Base-by-base conservation (phyloP, 306 rosid species). In the Quercus berberidifolia region DNA sequence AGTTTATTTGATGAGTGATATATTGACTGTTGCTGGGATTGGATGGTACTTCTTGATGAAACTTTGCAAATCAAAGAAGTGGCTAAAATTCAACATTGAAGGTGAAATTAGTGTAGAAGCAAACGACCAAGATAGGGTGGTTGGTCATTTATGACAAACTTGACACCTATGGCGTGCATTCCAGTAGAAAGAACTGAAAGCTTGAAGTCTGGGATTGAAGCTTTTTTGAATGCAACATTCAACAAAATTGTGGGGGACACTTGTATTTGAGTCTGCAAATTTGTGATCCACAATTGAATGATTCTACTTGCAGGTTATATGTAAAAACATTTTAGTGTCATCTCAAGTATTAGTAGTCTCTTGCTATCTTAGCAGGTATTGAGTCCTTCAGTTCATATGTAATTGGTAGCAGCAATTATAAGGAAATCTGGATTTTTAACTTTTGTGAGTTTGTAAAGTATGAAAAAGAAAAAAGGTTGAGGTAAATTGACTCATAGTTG, bases 21-120 rank as follows among this genome's bases (percentile, higher is more conserved):
- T 85, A 6, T 86, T 92, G 83, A 87, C 90, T 1, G 49, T 70
- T 1, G 72, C 58, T 25, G 94, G 92, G 69, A 74, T 88, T 52
- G 74, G 70, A 1, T 85, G 79, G 71, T 90, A 87, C 76, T 85
- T 75, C 49, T 30, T 85, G 43, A 35, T 90, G 76, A 85, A 59
- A 55, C 6, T 84, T 0, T 87, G 87, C 58, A 89, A 69, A 77
- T 3, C 69, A 1, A 83, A 57, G 71, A 75, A 74, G 71, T 64
- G 69, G 71, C 38, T 69, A 0, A 10, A 43, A 55, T 65, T 65
- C 51, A 65, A 65, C 51, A 10, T 65, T 65, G 51, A 18, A 33
- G 71, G 71, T 18, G 49, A 31, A 65, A 13, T 65, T 31, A 3
- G 51, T 17, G 51, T 19, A 17, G 71, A 31, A 65, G 51, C 8